Base-by-base conservation (phyloP, 2,329 filamentous ascomycete species). In the Blastomyces gilchristii region DNA sequence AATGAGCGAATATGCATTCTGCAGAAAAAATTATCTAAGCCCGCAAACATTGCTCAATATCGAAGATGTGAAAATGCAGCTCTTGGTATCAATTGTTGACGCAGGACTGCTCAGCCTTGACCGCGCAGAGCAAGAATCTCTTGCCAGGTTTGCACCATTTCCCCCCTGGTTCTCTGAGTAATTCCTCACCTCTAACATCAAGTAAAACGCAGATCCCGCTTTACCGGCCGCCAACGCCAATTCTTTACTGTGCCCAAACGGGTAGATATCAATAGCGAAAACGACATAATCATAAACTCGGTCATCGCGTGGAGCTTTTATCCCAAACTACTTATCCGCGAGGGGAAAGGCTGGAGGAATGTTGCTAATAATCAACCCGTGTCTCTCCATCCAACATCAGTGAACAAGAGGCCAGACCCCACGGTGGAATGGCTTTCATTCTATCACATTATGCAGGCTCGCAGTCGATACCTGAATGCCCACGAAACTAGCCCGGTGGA, bases 391-490 rank as follows among this genome's bases (percentile, higher is more conserved):
- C 89, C 91, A 0, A 89, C 88, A 0, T 96, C 91, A 0, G 90
- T 99, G 67, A 97, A 97, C 74, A 91, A 91, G 71, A 83, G 81
- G 8, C 67, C 72, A 6, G 74, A 76, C n/a, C 50, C 66, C 0
- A 67, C 71, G 50, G 78, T 91, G 49, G 87, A 86, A 71, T 97
- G 90, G 86, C 79, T 99, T 54, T 94, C 90, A 0, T 99, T 96
- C 74, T 97, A 97, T 77, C 89, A 96, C 73, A 96, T 97, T 67
- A 96, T 97, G 90, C 92, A 97, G 74, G 88, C 89, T 2, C 91
- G 80, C 78, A 90, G 87, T 82, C 83, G 82, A 79, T 80, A 73
- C 69, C 90, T 93, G 68, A 95, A 96, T 67, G 94, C 94, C 0
- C 92, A 97, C 68, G 91, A 96, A 72, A 95, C 90, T 2, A 90